Evolutionary conservation across 148 eudicot genomes (phyloP).

Genomic region (Suaeda aralocaspica): DNA sequence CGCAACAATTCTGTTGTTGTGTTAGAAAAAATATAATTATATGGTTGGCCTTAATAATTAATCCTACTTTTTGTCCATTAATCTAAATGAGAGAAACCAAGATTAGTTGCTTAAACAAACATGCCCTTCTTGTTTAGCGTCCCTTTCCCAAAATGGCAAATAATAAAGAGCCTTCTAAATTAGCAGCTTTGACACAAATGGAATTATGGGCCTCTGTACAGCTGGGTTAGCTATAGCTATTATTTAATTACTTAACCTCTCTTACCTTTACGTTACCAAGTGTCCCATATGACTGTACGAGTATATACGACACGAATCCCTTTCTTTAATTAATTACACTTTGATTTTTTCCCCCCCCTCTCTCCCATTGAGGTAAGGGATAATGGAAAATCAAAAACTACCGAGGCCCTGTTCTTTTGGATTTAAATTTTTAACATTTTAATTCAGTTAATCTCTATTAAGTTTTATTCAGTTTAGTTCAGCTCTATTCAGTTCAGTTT

Average conservation of each 20-base stretch:
- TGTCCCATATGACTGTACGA: neutral
- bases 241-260: conserved; percentile 1
- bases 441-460: too few species aligned
- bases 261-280: conserved; percentile 12
- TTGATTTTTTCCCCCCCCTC: too few species aligned
- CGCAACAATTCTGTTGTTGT: conserved; percentile 15
- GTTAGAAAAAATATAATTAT: neutral
- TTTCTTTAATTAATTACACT: too few species aligned
- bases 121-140: conserved; percentile 4
- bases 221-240: conserved; percentile 19
- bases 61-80: conserved; percentile 16
- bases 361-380: too few species aligned
- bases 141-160: conserved; percentile 3
- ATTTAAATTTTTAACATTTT: too few species aligned
- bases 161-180: neutral
- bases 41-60: conserved; percentile 12
- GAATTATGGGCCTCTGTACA: conserved; percentile 16
- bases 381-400: too few species aligned
- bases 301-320: too few species aligned
- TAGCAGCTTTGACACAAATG: neutral
- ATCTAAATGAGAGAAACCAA: conserved; percentile 15
- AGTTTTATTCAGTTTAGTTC: too few species aligned
- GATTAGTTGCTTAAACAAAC: conserved; percentile 30
- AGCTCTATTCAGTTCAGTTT: too few species aligned
- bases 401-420: too few species aligned